Base-by-base conservation (phyloP, 192 early-diverging fungal genomes). In the Coemansia javaensis region DNA sequence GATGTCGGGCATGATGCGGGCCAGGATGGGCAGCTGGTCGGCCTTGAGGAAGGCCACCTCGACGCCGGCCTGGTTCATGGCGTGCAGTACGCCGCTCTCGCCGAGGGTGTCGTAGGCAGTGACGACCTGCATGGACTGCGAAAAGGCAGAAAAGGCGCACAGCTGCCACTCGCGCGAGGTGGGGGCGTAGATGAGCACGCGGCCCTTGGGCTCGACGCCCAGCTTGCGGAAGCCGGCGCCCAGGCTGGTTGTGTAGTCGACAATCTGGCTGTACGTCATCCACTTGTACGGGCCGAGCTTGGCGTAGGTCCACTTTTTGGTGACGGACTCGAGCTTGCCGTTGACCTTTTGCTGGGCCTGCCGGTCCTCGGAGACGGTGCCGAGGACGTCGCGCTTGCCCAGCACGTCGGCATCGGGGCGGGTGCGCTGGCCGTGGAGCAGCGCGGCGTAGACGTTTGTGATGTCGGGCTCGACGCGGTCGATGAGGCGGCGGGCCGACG, bases 41-140 rank as follows among this genome's bases (percentile, higher is more conserved):
- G 83, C 66, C 41, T 79, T 73, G 16, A 77, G 41, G 62, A 89
- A 92, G 44, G 90, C 73, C 21, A 81, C 70, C 7, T 75, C 66
- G 27, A 87, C 83, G 63, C 87, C 86, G 42, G 88, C 78, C 66
- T 95, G 87, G 56, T 92, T 87, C 74, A 98, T 87, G 0, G 93
- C 90, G 58, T 87, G 91, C 32, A 81, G 40, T 17, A 94, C 81
- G 47, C 90, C 90, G 33, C 87, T 85, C 49, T 87, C 85, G 18
- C 90, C 92, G 22, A 95, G 79, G 13, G 90, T 91, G 50, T 86
- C 85, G 66, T 86, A 88, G 14, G 90, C 87, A 25, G 92, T 95
- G 40, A 86, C 83, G 56, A 93, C 84, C 47, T 81, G 83, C 52
- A 89, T 77, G 21, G 55, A 63, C 65, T 91, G 88, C 15, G 84